Base-by-base conservation (phyloP, 116 monocot genomes). In the Posidonia oceanica region DNA sequence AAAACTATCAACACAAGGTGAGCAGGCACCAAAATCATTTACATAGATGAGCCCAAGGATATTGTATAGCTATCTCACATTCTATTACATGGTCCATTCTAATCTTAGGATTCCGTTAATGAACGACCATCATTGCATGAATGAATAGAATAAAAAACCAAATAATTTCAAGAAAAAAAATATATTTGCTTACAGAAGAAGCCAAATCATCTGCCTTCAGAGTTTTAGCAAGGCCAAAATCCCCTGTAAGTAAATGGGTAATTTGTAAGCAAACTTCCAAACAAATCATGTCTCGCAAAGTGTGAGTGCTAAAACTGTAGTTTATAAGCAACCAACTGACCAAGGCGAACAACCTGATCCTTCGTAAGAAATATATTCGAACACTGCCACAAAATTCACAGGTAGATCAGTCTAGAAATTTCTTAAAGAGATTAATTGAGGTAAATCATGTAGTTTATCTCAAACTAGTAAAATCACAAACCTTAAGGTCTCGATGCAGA, bases 191-290 rank as follows among this genome's bases (percentile, higher is more conserved):
- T 87, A 97, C 97, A 62, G 97, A 97, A 78, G 97, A 97, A 81
- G 97, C 71, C 74, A 97, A 81, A 78, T 97, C 97, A 83, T 97
- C 85, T 44, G 89, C 89, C 65, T 97, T 92, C 17, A 97, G 78
- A 69, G 92, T 97, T 71, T 97, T 97, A 53, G 97, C 97, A 63
- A 97, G 92, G 36, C 97, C 97, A 85, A 97, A 97, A 79, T 97
- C 97, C 53, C 92, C 97, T 97, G 78, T 59, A 84, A 23, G 2
- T 42, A 54, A 36, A 67, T 12, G 12, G 48, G 5, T 15, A 36
- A 66, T 38, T 20, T 60, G 38, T 13, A 38, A 60, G 4, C 14
- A 64, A 64, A 20, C 3, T 42, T 40, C 20, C 23, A 72, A 58
- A 12, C 40, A 15, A 11, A 37, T 69, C 6, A 55, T 7, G 55